phyloP scores from a whole-genome alignment of 2,329 filamentous ascomycete genomes.

The Pestalotiopsis sp. region DNA sequence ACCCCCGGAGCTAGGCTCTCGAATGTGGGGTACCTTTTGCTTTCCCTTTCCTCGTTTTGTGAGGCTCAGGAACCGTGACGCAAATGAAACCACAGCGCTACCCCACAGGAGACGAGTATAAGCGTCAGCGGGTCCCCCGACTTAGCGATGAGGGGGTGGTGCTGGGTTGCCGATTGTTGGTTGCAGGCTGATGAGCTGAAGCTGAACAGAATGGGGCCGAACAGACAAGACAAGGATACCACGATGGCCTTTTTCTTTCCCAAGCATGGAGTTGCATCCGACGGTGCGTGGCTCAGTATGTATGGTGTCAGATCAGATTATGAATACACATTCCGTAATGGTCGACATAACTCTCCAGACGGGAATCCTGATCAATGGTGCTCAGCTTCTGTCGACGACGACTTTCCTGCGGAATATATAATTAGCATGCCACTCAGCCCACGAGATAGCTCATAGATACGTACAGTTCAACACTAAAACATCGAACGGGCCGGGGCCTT shows the following conservation, averaged over 20 bases:
- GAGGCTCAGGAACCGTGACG: slow-evolving; percentile 1
- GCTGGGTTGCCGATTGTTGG: not conserved
- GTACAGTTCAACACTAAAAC: not conserved
- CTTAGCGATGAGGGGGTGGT: not conserved
- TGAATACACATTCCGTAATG: too few relatives aligned
- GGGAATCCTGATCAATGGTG: too few relatives aligned
- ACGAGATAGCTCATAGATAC: not conserved
- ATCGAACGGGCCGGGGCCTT: not conserved
- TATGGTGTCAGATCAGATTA: too few relatives aligned
- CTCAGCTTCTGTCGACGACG: too few relatives aligned
- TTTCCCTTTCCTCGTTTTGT: not conserved
- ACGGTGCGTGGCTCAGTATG: too few relatives aligned
- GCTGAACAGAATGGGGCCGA: too few relatives aligned
- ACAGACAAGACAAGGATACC: too few relatives aligned
- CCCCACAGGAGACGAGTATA: slow-evolving; percentile 2
- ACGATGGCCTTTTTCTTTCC: too few relatives aligned
- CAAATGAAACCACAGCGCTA: slow-evolving; percentile 2
- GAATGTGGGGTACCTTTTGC: not conserved
- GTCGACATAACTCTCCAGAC: too few relatives aligned
- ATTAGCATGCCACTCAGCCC: not conserved
- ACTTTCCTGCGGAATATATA: not conserved
- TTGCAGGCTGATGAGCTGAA: not conserved
- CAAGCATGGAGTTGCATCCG: too few relatives aligned
- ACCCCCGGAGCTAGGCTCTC: not conserved
- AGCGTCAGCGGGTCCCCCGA: not conserved